Conservation (phyloP, 1,284 basidiomycete genomes). For the Xerocomus minutiporus region DNA sequence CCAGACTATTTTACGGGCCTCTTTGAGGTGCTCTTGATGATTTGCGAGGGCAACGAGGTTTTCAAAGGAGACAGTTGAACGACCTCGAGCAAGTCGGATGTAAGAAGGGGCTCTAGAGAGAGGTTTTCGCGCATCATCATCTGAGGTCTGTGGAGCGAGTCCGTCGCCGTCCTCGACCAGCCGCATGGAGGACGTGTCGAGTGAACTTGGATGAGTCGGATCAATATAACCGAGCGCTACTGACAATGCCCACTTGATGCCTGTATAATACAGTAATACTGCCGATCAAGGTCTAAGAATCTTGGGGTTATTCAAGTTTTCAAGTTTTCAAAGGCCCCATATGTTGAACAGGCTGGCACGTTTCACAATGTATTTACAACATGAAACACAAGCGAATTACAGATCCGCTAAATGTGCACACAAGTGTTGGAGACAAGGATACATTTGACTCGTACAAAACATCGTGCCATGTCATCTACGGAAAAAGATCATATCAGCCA, state of each 20-base stretch:
- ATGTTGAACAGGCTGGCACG: too few species aligned
- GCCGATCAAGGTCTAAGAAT: neutral
- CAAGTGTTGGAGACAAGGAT: neutral
- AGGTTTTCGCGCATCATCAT: neutral
- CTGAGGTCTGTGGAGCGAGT: neutral
- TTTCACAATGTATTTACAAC: too few species aligned
- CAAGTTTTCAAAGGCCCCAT: too few species aligned
- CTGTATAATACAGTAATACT: neutral
- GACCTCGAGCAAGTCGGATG: slow-evolving; percentile 44
- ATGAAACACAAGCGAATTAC: too few species aligned
- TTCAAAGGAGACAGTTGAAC: slow-evolving; percentile 69
- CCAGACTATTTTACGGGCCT: slow-evolving; percentile 79
- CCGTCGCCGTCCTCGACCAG: slow-evolving; percentile 4
- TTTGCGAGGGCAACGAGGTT: slow-evolving; percentile 77
- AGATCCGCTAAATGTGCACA: neutral
- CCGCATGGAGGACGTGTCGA: slow-evolving; percentile 6
- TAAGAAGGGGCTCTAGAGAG: slow-evolving; percentile 25
- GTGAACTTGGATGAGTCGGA: neutral
- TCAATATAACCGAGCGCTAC: neutral
- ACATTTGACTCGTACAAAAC: slow-evolving; percentile 14
- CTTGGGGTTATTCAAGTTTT: neutral
- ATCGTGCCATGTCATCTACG: slow-evolving; percentile 6
- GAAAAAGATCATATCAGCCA: slow-evolving; percentile 13
- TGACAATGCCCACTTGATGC: too few species aligned
- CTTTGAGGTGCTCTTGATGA: slow-evolving; percentile 65